Evolutionary conservation across 2,329 filamentous ascomycete genomes (phyloP).

Genomic region (Cytospora mali): DNA sequence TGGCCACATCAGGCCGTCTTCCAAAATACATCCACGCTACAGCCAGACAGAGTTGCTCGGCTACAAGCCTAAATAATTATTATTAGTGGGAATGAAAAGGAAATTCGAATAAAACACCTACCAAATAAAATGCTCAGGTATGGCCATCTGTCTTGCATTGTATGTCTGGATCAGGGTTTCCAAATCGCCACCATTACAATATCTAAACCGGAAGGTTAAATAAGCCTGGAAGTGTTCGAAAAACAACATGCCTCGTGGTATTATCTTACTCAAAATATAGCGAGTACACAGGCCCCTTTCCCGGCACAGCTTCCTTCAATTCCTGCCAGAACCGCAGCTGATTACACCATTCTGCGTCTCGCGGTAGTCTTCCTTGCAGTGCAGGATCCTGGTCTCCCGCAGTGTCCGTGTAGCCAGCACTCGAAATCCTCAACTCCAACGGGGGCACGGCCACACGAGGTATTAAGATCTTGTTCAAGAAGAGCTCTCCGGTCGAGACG

Average conservation of each 20-base stretch:
- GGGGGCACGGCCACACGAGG: background rate
- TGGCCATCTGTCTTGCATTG: background rate
- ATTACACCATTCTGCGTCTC: background rate
- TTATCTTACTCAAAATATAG: constrained; percentile 11
- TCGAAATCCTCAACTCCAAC: background rate
- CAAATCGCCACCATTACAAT: constrained; percentile 4
- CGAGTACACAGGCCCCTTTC: background rate
- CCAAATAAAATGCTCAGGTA: constrained; percentile 12
- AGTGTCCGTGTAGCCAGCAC: background rate
- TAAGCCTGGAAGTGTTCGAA: too few species aligned
- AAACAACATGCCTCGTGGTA: background rate
- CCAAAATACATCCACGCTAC: constrained; percentile 11
- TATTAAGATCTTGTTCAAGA: background rate
- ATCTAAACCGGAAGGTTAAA: background rate
- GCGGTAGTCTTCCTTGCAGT: background rate
- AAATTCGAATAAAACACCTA: background rate
- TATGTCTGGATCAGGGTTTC: background rate
- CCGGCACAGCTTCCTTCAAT: background rate
- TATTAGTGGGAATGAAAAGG: background rate
- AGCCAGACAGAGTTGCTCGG: constrained; percentile 12
- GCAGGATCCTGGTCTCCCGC: background rate
- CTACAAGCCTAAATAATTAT: background rate
- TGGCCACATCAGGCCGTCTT: background rate
- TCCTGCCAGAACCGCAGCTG: constrained; percentile 9
- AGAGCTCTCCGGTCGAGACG: constrained; percentile 3